These are phyloP conservation scores for Xylariaceae sp. DNA, from an alignment of 2,329 filamentous ascomycete species.

Conservation along the genomic window DNA sequence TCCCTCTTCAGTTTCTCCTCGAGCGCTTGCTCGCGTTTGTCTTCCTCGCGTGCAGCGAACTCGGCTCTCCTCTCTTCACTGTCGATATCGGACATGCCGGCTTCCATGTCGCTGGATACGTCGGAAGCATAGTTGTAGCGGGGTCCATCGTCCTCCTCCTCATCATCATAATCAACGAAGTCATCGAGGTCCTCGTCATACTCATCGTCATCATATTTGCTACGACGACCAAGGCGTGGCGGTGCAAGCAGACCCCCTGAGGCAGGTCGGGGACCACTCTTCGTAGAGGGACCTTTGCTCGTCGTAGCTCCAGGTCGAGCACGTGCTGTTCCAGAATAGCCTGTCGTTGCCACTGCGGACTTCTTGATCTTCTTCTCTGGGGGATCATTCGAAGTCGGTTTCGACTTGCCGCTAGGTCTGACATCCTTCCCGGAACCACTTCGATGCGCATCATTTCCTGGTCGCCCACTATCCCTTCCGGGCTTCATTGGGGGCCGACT, in stretches of 20 bases:
- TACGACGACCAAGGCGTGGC: slow-evolving; percentile 27
- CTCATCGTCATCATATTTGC: slow-evolving; percentile 51
- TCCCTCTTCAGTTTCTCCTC: slow-evolving; percentile 32
- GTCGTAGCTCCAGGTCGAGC: slow-evolving; percentile 44
- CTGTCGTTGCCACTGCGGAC: slow-evolving; percentile 57
- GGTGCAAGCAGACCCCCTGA: slow-evolving; percentile 35
- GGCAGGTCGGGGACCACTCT: slow-evolving; percentile 13
- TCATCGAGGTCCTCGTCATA: slow-evolving; percentile 59
- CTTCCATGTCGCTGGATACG: slow-evolving; percentile 74
- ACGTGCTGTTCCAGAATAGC: slow-evolving; percentile 62
- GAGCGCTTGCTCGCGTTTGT: slow-evolving; percentile 53
- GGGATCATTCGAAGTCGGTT: slow-evolving; percentile 30
- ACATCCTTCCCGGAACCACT: slow-evolving; percentile 22
- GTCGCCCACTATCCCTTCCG: slow-evolving; percentile 18
- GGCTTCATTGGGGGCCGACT: slow-evolving; percentile 14
- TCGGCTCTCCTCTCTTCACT: slow-evolving; percentile 64
- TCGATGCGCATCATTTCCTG: slow-evolving; percentile 13
- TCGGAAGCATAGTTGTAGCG: slow-evolving; percentile 59
- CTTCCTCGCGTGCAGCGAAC: slow-evolving; percentile 61
- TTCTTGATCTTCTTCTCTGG: slow-evolving; percentile 59
- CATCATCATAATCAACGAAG: slow-evolving; percentile 59
- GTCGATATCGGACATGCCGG: slow-evolving; percentile 69
- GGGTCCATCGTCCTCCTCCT: slow-evolving; percentile 44
- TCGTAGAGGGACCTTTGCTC: slow-evolving; percentile 23
- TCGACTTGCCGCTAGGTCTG: slow-evolving; percentile 26